Evolutionary conservation across 257 asterid species (phyloP), one percentile per base, ranked within the genome.

Genomic region (Solanum megistacrolobum): DNA sequence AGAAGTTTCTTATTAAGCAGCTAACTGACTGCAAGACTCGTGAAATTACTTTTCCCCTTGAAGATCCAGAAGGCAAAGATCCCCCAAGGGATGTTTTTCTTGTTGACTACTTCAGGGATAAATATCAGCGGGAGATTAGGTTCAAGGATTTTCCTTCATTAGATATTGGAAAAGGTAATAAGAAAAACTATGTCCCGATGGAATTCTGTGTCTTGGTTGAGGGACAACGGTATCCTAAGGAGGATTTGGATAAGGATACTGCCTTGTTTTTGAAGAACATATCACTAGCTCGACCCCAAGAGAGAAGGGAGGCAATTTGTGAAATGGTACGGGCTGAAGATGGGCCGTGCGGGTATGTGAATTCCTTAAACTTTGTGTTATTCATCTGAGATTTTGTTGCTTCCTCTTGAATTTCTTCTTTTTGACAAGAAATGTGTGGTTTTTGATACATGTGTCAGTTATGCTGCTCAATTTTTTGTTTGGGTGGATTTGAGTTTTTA

Each of bases 301-400:
- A 89, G n/a, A 92, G 98, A 83, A 90, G 75, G 88, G 66, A 68
- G 16, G 46, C 88, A 27, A 93, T 93, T 62, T 76, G 86, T 83
- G 93, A 89, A 86, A 93, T 92, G 93, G 90, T 95, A 91, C 91
- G 78, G 73, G 95, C 93, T 72, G 25, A 78, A 75, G 98, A 95
- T 92, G 98, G 98, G 83, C 98, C 98, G 84, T 89, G 90, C 73
- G 98, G 98, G 98, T 94, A 93, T 27, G 92, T 91, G 36, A 73
- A 81, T 46, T 81, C 41, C 23, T 52, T 83, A 85, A 82, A 29
- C 81, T 65, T 43, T 74, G n/a, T 79, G 29, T 27, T 18, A 20
- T 75, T 12, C 18, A 74, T 20, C 71, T 36, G 65, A 52, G 68
- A 35, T 27, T 69, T 55, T 36, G 36, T 55, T 23, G 74, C 39